Base-by-base conservation (phyloP, 208 protist genomes). In the Crithidia bombi region DNA sequence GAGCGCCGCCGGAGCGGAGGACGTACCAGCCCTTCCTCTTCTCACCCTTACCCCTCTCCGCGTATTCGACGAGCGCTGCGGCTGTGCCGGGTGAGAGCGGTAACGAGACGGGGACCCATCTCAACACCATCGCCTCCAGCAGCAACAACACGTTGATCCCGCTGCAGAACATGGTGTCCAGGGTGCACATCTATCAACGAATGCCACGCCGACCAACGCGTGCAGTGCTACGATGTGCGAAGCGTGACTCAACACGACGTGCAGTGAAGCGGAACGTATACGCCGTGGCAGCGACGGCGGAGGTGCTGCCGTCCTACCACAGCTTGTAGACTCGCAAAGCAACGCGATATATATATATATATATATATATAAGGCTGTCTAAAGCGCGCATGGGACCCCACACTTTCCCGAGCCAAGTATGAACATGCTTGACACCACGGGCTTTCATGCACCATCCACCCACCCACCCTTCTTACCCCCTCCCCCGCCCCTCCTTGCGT, bases 231-330 rank as follows among this genome's bases (percentile, higher is more conserved):
- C 56, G 41, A 15, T 21, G 7, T 14, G 71, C 71, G 2, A 77
- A 77, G 57, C 64, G 71, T 5, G 71, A 77, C 9, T 49, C 71
- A 0, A 38, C 30, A n/a, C 63, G 55, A 23, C 71, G 33, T 19
- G 71, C 71, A 5, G 71, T 77, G 57, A 77, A 77, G 71, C 63
- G 71, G 26, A 77, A 51, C 15, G 64, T 77, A 12, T 77, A 77
- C 58, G 46, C 64, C 19, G 44, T 54, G 0, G 41, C 50, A 38
- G 41, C 69, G 4, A 1, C n/a, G 1, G 30, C 30, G 4, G 39
- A 7, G 41, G n/a, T 11, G 25, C 46, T 43, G 14, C 58, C 59
- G 2, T 35, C 58, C 2, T 62, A 61, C 54, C 28, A 50, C 44
- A 6, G 15, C 11, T 5, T 25, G 19, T 46, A 23, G 25, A 3